phyloP scores from a whole-genome alignment of 1,284 basidiomycete genomes.

The Xerocomus amazonicus region DNA sequence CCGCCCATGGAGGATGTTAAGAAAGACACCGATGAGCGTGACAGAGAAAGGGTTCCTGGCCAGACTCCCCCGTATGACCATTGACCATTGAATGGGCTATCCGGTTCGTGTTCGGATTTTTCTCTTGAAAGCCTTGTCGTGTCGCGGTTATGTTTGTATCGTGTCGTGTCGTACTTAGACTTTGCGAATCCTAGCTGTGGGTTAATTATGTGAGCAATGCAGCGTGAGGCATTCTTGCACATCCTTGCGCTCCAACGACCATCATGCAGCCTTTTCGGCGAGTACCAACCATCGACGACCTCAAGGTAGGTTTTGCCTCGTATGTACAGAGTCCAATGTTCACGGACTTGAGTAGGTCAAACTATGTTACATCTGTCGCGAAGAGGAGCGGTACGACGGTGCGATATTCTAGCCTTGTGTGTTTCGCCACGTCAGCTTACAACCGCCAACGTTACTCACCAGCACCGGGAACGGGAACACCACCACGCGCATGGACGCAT shows the following conservation, averaged over 20 bases:
- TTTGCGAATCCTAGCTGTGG: constrained; percentile 18
- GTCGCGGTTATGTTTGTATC: constrained; percentile 1
- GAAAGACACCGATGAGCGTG: constrained; percentile 46
- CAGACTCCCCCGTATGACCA: constrained; percentile 52
- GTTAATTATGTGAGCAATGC: neutral
- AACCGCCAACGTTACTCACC: neutral
- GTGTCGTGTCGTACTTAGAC: constrained; percentile 23
- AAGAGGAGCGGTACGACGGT: constrained; percentile 64
- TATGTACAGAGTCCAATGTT: no score
- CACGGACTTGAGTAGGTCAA: constrained; percentile 48
- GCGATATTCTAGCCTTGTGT: constrained; percentile 1
- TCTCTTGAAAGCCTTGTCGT: neutral
- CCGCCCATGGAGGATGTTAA: constrained; percentile 43
- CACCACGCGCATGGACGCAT: constrained; percentile 64
- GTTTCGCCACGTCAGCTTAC: neutral
- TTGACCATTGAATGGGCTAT: constrained; percentile 27
- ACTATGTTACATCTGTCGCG: constrained; percentile 73
- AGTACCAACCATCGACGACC: constrained; percentile 31
- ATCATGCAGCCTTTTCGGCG: constrained; percentile 23
- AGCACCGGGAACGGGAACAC: constrained; percentile 45
- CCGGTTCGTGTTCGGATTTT: constrained; percentile 14
- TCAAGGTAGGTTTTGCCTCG: constrained; percentile 26
- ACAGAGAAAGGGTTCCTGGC: constrained; percentile 31
- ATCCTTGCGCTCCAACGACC: constrained; percentile 8
- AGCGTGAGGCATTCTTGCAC: neutral